phyloP scores from a whole-genome alignment of 139 green algal genomes.

The Choricystis sp. region DNA sequence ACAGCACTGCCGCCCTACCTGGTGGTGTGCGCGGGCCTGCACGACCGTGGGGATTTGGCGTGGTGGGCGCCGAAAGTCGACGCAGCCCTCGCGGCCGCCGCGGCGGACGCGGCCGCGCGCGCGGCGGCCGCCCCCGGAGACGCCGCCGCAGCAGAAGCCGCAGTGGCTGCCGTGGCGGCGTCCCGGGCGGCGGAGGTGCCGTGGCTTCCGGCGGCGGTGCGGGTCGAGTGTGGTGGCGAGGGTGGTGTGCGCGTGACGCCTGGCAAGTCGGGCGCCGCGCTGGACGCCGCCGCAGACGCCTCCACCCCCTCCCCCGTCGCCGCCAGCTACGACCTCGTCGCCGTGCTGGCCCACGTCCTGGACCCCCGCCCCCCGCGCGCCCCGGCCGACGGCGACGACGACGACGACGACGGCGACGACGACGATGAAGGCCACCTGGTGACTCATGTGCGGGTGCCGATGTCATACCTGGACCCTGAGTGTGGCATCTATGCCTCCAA shows the following conservation, averaged over 20 bases:
- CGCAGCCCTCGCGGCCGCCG: not conserved
- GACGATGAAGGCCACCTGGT: conserved; percentile 50
- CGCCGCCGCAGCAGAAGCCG: not conserved
- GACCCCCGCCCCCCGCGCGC: not conserved
- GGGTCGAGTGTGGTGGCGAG: conserved; percentile 3
- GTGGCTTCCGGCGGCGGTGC: conserved; percentile 10
- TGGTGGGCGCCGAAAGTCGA: conserved; percentile 32
- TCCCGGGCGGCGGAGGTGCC: not conserved
- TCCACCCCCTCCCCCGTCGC: conserved; percentile 1
- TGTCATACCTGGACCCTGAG: conserved; percentile 8
- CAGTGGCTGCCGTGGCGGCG: not conserved
- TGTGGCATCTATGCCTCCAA: conserved; percentile 4
- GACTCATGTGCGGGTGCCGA: conserved; percentile 45
- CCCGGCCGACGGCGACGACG: no score
- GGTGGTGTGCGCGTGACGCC: conserved; percentile 10
- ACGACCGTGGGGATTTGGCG: conserved; percentile 15
- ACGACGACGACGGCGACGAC: not conserved
- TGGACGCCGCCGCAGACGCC: conserved; percentile 5
- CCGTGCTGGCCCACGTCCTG: conserved; percentile 43
- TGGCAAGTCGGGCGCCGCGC: conserved; percentile 1
- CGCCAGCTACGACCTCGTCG: conserved; percentile 53
- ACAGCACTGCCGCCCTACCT: conserved; percentile 43
- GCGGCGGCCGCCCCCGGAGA: not conserved
- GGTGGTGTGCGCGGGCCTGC: conserved; percentile 13
- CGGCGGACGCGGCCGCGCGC: not conserved